Conservation (phyloP, 1,284 basidiomycete genomes). For the Pseudozyma hubeiensis region DNA sequence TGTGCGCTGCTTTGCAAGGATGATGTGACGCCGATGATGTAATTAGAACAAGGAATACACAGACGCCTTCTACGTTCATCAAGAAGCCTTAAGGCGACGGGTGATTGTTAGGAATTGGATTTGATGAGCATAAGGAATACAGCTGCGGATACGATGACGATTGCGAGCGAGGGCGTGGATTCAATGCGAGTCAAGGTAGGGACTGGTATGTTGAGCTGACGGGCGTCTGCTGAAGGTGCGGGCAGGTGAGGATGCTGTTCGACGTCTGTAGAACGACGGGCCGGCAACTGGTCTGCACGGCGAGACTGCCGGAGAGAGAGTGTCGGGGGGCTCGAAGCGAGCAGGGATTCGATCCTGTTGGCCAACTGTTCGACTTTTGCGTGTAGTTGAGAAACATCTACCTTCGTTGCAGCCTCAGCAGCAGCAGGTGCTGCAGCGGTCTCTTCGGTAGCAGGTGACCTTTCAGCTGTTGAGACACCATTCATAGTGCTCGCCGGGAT, state of each 20-base stretch:
- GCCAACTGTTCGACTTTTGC: no score
- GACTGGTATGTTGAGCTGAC: no score
- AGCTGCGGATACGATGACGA: not conserved
- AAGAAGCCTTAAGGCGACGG: not conserved
- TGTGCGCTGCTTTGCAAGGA: slow-evolving; percentile 46
- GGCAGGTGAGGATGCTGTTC: no score
- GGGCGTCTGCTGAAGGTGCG: no score
- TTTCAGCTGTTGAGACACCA: no score
- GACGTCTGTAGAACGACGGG: no score
- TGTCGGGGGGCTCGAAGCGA: no score
- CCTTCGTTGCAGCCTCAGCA: not conserved
- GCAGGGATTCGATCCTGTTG: no score
- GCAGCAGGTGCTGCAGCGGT: no score
- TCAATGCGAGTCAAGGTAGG: not conserved
- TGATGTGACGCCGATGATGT: not conserved
- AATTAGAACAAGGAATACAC: not conserved
- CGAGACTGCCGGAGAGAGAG: no score
- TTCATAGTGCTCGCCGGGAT: not conserved
- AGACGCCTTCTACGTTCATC: not conserved
- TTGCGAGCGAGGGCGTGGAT: slow-evolving; percentile 1
- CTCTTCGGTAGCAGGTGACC: no score
- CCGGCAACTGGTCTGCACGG: no score
- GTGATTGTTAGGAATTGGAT: not conserved
- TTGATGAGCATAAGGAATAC: slow-evolving; percentile 6
- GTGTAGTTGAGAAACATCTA: not conserved